A percentile compares a stretch with the other conserved stretches of the same genome.
Conservation (phyloP, 805 yeast species). For the Cyberlindnera mississippiensis region DNA sequence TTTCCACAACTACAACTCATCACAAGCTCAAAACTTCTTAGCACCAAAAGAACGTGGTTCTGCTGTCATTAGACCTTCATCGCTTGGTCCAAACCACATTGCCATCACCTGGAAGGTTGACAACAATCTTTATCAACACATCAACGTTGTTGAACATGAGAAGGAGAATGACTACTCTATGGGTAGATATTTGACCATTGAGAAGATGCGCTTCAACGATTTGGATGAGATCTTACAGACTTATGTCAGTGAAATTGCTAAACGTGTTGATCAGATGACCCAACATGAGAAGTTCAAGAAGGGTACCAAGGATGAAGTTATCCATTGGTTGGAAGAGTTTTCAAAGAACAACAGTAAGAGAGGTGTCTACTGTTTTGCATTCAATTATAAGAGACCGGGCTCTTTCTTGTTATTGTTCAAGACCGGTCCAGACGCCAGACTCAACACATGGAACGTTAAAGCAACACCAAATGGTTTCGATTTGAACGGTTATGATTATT, state of each 20-base stretch:
- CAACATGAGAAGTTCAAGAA: slow-evolving; percentile 83
- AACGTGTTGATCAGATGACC: slow-evolving; percentile 78
- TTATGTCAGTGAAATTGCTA: slow-evolving; percentile 79
- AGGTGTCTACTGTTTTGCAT: slow-evolving; percentile 87
- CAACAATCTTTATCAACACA: slow-evolving; percentile 84
- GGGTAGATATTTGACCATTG: slow-evolving; percentile 62
- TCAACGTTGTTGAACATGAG: slow-evolving; percentile 75
- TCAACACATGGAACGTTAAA: slow-evolving; percentile 85
- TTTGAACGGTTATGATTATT: slow-evolving; percentile 74
- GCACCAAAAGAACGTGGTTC: slow-evolving; percentile 90
- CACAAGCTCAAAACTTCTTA: slow-evolving; percentile 89
- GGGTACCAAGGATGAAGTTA: slow-evolving; percentile 76
- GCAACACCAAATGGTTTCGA: slow-evolving; percentile 86
- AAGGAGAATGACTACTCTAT: slow-evolving; percentile 59
- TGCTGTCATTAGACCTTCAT: slow-evolving; percentile 90
- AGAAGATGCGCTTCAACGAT: slow-evolving; percentile 69
- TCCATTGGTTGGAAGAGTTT: slow-evolving; percentile 82
- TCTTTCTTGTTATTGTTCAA: slow-evolving; percentile 87
- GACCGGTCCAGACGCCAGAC: slow-evolving; percentile 61
- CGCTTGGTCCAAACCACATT: slow-evolving; percentile 81
- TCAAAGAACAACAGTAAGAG: slow-evolving; percentile 88
- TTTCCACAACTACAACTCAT: slow-evolving; percentile 75
- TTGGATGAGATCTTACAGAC: slow-evolving; percentile 89
- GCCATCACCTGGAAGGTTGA: slow-evolving; percentile 97
- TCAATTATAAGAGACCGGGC: slow-evolving; percentile 91